Evolutionary conservation across 2,329 filamentous ascomycete species (phyloP), one percentile per base, ranked within the genome.

Genomic region (Graphilbum sp.): DNA sequence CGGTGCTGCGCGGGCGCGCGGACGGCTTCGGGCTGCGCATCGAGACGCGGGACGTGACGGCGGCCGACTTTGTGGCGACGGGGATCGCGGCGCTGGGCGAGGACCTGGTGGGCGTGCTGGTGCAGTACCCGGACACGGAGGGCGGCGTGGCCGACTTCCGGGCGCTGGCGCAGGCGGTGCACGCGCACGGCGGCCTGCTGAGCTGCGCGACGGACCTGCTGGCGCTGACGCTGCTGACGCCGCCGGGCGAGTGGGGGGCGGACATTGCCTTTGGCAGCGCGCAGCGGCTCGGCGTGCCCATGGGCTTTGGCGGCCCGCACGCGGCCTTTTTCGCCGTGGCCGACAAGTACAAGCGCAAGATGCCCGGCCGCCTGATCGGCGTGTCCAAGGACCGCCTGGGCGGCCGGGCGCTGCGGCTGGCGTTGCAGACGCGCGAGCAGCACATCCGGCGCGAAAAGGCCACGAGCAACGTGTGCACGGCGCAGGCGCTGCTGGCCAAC

Each of bases 391-490:
- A 96, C 54, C 72, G 88, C 39, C 66, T 86, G 5, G 88, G 88
- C 8, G 74, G 82, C 45, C 77, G 71, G 12, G 88, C 87, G 5
- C 76, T 92, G 46, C 72, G 88, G 49, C 62, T 95, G 52, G 82
- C 88, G 16, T 63, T 95, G 37, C 88, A 96, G 61, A 95, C 88
- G 10, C 71, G 88, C 49, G 88, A 96, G 61, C 88, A 96, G 63
- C 88, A 96, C 56, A 95, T 96, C 54, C 74, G 88, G 46, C 74
- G 88, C 52, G 88, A 96, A 57, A 95, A 95, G 69, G 88, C 88
- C 2, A 96, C 88, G 2, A 94, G 86, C 64, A 96, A 96, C 54
- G 87, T 95, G 42, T 96, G 88, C 63, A 96, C 88, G 2, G 87
- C 88, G 2, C 88, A 96, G 60, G 88, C 88, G 9, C 64, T 96